Conservation (phyloP, 2,329 filamentous ascomycete genomes). For the Salinomyces thailandicus region DNA sequence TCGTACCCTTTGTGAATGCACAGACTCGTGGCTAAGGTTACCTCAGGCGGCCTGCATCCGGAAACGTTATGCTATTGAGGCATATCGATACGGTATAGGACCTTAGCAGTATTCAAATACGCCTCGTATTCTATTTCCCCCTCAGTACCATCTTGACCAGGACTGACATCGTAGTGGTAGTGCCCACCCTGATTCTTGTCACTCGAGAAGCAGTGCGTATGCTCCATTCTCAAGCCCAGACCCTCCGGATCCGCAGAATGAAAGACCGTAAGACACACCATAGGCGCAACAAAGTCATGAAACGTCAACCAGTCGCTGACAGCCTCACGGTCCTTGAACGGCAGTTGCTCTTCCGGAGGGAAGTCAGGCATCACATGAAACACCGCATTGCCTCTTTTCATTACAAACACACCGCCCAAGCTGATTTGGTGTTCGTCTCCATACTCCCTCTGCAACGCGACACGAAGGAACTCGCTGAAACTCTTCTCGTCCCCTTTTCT, state of each 20-base stretch:
- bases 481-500: slow-evolving; percentile 16
- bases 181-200: slow-evolving; percentile 19
- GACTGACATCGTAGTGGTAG: slow-evolving; percentile 20
- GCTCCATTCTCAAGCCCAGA: slow-evolving; percentile 23
- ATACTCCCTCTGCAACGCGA: slow-evolving; percentile 13
- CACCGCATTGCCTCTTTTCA: slow-evolving; percentile 17
- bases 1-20: no score
- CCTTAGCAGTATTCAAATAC: slow-evolving; percentile 23
- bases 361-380: slow-evolving; percentile 26
- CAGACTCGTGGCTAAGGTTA: no score
- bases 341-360: slow-evolving; percentile 13
- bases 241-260: slow-evolving; percentile 21
- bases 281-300: slow-evolving; percentile 21
- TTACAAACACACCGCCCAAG: slow-evolving; percentile 21
- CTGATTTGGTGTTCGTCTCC: slow-evolving; percentile 16
- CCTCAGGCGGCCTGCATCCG: no score
- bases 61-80: slow-evolving; percentile 12
- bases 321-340: slow-evolving; percentile 18
- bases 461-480: slow-evolving; percentile 21
- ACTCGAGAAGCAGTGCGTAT: slow-evolving; percentile 22
- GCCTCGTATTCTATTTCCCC: slow-evolving; percentile 24
- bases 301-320: slow-evolving; percentile 22
- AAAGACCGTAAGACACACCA: slow-evolving; percentile 22
- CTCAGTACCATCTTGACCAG: slow-evolving; percentile 8
- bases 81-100: slow-evolving; percentile 22